Conservation (phyloP, 139 green algal species). For the Mychonastes homosphaera region DNA sequence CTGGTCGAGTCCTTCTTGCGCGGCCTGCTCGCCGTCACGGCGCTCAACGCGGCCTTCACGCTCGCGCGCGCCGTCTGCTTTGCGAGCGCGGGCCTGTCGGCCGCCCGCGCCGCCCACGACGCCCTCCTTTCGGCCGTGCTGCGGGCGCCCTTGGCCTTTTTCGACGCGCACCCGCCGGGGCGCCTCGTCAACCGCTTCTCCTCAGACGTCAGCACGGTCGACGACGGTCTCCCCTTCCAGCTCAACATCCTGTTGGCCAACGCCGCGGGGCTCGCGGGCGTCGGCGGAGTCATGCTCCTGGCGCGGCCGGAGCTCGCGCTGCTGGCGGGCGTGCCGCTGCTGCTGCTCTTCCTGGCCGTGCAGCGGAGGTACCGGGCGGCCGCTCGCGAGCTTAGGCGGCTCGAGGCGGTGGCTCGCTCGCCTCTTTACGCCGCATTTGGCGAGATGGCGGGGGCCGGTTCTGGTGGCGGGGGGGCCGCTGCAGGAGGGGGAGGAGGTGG, state of each 20-base stretch:
- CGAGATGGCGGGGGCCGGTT: slow-evolving; percentile 32
- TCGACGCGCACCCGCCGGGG: slow-evolving; percentile 40
- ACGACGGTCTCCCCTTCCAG: slow-evolving; percentile 85
- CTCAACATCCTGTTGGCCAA: slow-evolving; percentile 83
- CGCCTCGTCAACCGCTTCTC: slow-evolving; percentile 75
- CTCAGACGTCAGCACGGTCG: slow-evolving; percentile 60
- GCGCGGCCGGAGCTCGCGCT: slow-evolving; percentile 47
- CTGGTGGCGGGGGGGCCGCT: slow-evolving; percentile 14
- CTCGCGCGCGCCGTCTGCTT: slow-evolving; percentile 70
- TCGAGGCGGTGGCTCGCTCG: slow-evolving; percentile 51
- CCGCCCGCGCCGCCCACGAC: slow-evolving; percentile 43
- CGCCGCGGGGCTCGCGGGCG: slow-evolving; percentile 43
- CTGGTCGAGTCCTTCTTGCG: slow-evolving; percentile 17
- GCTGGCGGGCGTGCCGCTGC: slow-evolving; percentile 19
- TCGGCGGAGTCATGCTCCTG: slow-evolving; percentile 51
- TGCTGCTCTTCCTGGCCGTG: slow-evolving; percentile 26
- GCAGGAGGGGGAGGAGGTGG: too few relatives aligned
- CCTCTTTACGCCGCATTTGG: slow-evolving; percentile 59
- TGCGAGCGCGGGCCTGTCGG: slow-evolving; percentile 55
- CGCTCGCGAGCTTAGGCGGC: slow-evolving; percentile 54
- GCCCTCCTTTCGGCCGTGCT: slow-evolving; percentile 48
- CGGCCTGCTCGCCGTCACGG: slow-evolving; percentile 36
- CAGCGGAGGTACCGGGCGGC: slow-evolving; percentile 52
- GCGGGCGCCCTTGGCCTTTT: slow-evolving; percentile 34
- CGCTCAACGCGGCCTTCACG: slow-evolving; percentile 49